phyloP scores from a whole-genome alignment of 345 rosid species.

The Brassica cretica region DNA sequence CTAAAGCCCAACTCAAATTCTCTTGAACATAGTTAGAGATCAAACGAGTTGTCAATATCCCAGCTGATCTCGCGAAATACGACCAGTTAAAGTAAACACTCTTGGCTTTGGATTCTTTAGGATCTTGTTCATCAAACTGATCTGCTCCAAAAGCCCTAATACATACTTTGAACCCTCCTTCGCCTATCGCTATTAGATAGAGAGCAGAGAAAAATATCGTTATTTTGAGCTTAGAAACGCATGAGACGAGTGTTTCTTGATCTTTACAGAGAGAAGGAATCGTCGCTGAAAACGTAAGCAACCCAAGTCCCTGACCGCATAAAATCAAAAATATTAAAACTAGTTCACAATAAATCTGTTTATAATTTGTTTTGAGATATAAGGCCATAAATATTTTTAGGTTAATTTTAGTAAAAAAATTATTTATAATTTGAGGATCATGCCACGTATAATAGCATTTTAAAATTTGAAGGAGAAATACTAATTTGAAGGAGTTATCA shows the following conservation, averaged over 20 bases:
- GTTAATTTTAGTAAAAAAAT: too few species aligned
- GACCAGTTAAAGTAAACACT: constrained; percentile 34
- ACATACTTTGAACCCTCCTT: constrained; percentile 33
- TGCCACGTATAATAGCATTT: too few species aligned
- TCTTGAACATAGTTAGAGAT: constrained; percentile 26
- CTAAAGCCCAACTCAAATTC: constrained; percentile 27
- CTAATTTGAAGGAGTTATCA: neutral
- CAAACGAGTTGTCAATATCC: constrained; percentile 7
- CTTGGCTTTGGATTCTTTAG: constrained; percentile 28
- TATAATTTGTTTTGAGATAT: too few species aligned
- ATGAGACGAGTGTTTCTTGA: constrained; percentile 19
- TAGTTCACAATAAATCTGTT: neutral
- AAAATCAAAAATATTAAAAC: neutral
- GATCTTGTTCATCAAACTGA: constrained; percentile 39
- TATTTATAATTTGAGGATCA: too few species aligned
- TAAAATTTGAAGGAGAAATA: too few species aligned
- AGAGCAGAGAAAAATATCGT: constrained; percentile 24
- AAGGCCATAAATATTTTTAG: too few species aligned
- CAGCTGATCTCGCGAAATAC: constrained; percentile 18
- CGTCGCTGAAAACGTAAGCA: constrained; percentile 60
- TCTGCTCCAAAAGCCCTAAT: constrained; percentile 38
- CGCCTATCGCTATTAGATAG: constrained; percentile 29
- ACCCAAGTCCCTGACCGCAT: constrained; percentile 47
- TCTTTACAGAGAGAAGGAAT: constrained; percentile 39
- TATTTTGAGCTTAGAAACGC: constrained; percentile 40